Evolutionary conservation across 2,329 filamentous ascomycete species (phyloP), one percentile per base, ranked within the genome.

Genomic region (Aspergillus pseudoterreus): DNA sequence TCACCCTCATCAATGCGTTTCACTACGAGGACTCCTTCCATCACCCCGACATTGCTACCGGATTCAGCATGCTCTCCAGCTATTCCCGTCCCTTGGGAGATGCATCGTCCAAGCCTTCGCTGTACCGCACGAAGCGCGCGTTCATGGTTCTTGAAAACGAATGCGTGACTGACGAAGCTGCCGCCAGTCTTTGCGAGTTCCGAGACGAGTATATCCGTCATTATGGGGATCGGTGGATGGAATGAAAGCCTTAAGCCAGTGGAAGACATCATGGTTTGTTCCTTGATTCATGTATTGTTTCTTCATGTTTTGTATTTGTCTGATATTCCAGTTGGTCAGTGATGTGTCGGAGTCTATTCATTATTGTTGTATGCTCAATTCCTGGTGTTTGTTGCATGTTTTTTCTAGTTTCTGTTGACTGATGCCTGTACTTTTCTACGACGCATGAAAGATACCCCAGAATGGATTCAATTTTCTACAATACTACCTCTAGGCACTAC

Each of bases 131-230:
- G 24, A 66, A 64, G 15, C 59, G 65, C 5, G 67, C 69, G 4
- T 71, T 73, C 48, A 61, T 63, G 53, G 60, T 68, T 6, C 51
- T 74, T 15, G 59, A 70, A 32, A 60, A 60, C 24, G 54, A 63
- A 1, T 74, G 71, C 54, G 38, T 57, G 30, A 70, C 70, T 0
- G 57, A 63, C 5, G 68, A 72, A 52, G 71, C 71, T 36, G 61
- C 51, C 21, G 52, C 47, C 14, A 73, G 71, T 52, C 57, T 74
- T 45, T 47, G 58, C 6, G 58, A 57, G 10, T 71, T 71, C 47
- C 55, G 61, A 35, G 36, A 52, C 4, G 59, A 53, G 35, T 70
- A 67, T 57, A 52, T 63, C 47, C 50, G 41, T 15, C 39, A 54
- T 14, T 57, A 54, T 51, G 59, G 62, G 21, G 58, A 58, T 52